Base-by-base conservation (phyloP, 257 asterid genomes). In the Ilex aquifolium region DNA sequence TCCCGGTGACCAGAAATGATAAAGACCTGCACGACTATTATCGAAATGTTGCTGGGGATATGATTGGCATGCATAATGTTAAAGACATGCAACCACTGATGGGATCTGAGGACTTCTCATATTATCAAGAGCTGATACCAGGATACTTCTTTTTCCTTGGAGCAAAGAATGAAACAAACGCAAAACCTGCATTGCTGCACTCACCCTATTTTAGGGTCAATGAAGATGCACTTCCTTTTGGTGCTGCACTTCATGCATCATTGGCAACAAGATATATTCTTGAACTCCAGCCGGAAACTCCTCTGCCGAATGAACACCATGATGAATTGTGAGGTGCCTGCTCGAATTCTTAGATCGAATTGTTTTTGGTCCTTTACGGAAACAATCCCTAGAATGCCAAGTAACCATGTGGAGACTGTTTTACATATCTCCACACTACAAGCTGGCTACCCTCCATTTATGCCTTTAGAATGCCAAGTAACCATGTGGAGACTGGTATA, bases 241-340 rank as follows among this genome's bases (percentile, higher is more conserved):
- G 99, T 15, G 96, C 99, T 57, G 96, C 99, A 7, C 88, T 90
- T 62, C 97, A 93, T 53, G 99, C 97, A 46, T 90, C 99, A 1
- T 54, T 93, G 76, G 97, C 77, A 5, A 74, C 79, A 2, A 66
- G 75, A 44, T 89, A 87, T 77, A 87, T 88, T 63, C 77, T 71
- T 15, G 84, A 81, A 42, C 56, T 52, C 36, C 80, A 68, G 63
- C 50, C 50, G 7, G 74, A 61, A 39, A 27, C 63, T 56, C 67
- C 82, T 15, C 17, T 10, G 32, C 11, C n/a, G 32, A 62, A 44
- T 51, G 67, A 52, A 51, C 61, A 31, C 57, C 95, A 75, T 15
- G 95, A 83, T 60, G 95, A 91, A 76, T 61, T 88, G 39, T 91
- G 72, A 82, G 58, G 62, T 16, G 14, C 48, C 39, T 3, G 27